Evolutionary conservation across 2,329 filamentous ascomycete genomes (phyloP).

Genomic region (Cryphonectria naterciae): DNA sequence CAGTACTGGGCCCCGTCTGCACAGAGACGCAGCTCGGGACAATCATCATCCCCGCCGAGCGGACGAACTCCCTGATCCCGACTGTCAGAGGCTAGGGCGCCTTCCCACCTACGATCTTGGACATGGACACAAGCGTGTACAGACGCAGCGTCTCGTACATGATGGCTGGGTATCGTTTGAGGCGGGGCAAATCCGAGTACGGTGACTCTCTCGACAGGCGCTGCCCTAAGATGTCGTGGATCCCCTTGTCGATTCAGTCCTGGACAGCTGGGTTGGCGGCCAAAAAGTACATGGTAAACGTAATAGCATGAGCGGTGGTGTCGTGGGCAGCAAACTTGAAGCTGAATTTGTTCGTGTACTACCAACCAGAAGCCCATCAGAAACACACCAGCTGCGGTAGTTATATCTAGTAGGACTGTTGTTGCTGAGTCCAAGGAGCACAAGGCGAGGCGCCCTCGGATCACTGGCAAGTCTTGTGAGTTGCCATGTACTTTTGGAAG

Average conservation of each 20-base stretch:
- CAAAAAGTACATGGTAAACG: conserved; percentile 4
- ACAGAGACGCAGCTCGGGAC: neutral
- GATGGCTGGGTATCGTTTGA: neutral
- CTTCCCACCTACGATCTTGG: neutral
- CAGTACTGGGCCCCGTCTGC: too few species aligned
- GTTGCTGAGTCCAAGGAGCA: neutral
- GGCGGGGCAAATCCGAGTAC: neutral
- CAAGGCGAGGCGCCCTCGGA: neutral
- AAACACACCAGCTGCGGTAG: neutral
- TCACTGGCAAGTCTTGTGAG: neutral
- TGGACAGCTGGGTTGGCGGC: conserved; percentile 12
- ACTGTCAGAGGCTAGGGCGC: neutral
- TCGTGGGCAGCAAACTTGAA: conserved; percentile 18
- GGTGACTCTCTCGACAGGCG: neutral
- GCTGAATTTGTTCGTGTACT: neutral
- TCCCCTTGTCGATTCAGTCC: conserved; percentile 15
- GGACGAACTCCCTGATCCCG: neutral
- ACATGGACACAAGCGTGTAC: conserved; percentile 3
- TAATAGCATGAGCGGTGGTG: conserved; percentile 4
- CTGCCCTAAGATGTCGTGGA: neutral
- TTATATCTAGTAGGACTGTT: neutral
- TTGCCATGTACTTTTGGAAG: neutral
- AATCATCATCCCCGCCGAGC: neutral
- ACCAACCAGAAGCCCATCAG: too few species aligned
- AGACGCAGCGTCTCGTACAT: conserved; percentile 15